phyloP scores from a whole-genome alignment of 805 yeast genomes.

The Priceomyces melissophilus region DNA sequence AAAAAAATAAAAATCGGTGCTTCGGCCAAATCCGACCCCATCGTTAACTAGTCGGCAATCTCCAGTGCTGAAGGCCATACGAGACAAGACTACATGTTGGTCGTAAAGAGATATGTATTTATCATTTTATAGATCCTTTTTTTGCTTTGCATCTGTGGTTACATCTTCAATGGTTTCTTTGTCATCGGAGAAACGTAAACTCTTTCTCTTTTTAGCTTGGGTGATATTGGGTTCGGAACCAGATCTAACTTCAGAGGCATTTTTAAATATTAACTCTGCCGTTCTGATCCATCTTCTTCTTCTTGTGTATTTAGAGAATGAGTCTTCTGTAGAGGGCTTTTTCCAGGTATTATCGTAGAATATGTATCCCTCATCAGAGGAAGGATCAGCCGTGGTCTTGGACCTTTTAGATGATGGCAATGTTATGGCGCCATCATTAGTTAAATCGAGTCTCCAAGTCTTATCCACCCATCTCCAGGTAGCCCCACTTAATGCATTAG shows the following conservation, averaged over 20 bases:
- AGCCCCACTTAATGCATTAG: conserved; percentile 55
- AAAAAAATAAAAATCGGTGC: too few species aligned
- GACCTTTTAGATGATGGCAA: conserved; percentile 56
- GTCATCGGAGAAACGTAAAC: conserved; percentile 40
- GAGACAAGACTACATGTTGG: too few species aligned
- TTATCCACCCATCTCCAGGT: conserved; percentile 94
- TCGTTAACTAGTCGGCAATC: too few species aligned
- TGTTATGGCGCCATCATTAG: conserved; percentile 83
- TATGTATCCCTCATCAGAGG: conserved; percentile 78
- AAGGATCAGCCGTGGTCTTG: conserved; percentile 65
- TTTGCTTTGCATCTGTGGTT: too few species aligned
- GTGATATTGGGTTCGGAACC: too few species aligned
- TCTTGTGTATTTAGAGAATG: conserved; percentile 87
- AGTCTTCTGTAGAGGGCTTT: conserved; percentile 81
- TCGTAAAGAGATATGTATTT: too few species aligned
- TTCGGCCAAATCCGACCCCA: too few species aligned
- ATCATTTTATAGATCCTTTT: too few species aligned
- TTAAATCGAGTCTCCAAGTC: conserved; percentile 85
- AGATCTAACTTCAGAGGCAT: not conserved
- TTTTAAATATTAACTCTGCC: conserved; percentile 66
- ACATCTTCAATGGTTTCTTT: too few species aligned
- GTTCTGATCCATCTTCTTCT: conserved; percentile 95
- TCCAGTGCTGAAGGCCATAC: too few species aligned
- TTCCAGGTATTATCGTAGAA: conserved; percentile 95
- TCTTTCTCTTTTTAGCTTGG: conserved; percentile 29